Evolutionary conservation across 2,329 filamentous ascomycete genomes (phyloP), one percentile per base, ranked within the genome.

Genomic region (Macrophomina pseudophaseolina): DNA sequence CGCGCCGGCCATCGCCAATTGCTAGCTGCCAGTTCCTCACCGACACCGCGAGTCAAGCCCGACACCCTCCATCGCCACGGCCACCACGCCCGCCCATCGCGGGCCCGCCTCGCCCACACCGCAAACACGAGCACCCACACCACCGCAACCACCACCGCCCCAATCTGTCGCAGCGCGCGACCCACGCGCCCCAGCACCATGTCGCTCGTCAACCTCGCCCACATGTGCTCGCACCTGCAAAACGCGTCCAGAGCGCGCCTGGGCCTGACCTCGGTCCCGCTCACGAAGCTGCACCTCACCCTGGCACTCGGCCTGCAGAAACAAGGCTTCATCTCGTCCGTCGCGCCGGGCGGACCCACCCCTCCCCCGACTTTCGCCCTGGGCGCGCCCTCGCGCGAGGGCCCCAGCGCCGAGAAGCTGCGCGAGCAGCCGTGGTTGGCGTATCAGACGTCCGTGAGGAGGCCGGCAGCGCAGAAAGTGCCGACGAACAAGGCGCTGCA

Each of bases 141-240:
- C 35, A 7, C 44, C 23, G 3, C 23, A 23, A 46, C 38, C 38
- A 66, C 56, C 63, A 51, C 58, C 44, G 56, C 56, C 23, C 40
- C 60, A n/a, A 23, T 23, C 30, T 16, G 9, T 51, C 49, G 42
- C 44, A 23, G 30, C n/a, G 30, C 44, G 8, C 54, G 35, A 14
- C 33, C 4, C 52, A 67, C 35, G 54, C 67, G 33, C 66, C 52
- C 65, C 58, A 49, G 49, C 74, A 71, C 68, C 71, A 91, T 92
- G 90, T 91, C 89, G 73, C 86, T 97, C 80, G 83, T 87, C 76
- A 88, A 90, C 80, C 86, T 97, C 70, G 86, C 88, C 73, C 84
- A 94, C 83, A 88, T 94, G 81, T 96, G 92, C 85, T 93, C 93
- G 71, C 93, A 97, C 82, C 85, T 97, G 66, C 92, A 95, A 79